Conservation (phyloP, 2,329 filamentous ascomycete species). For the Ophiostoma australiae region DNA sequence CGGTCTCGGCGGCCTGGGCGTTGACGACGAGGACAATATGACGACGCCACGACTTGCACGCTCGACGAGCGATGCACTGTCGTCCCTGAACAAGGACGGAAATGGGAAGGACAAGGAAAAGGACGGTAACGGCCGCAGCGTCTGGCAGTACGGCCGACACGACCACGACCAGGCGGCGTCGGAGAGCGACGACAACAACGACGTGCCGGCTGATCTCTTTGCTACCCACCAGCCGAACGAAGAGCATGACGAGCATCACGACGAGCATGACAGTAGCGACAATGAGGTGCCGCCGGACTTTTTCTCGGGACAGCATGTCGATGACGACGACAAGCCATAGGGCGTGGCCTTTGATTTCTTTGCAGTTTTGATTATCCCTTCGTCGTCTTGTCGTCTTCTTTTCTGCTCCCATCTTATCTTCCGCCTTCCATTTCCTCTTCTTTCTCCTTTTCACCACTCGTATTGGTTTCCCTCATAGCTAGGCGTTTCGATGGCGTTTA, state of each 20-base stretch:
- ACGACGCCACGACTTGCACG: constrained; percentile 34
- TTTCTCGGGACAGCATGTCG: constrained; percentile 33
- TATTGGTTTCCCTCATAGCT: neutral
- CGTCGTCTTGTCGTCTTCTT: neutral
- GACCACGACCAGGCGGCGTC: constrained; percentile 27
- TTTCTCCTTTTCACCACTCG: neutral
- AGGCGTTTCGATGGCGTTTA: neutral
- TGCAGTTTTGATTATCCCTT: neutral
- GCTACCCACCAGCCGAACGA: constrained; percentile 32
- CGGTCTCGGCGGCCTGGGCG: neutral
- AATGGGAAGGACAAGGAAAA: neutral
- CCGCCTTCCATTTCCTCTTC: neutral
- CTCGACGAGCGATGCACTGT: constrained; percentile 28
- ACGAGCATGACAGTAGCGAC: constrained; percentile 37
- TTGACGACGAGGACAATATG: constrained; percentile 18
- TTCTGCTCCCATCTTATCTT: neutral
- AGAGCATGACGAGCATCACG: constrained; percentile 31
- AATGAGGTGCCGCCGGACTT: constrained; percentile 52
- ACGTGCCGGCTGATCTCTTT: constrained; percentile 41
- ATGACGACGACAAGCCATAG: constrained; percentile 40
- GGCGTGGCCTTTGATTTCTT: neutral
- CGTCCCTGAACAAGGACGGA: neutral
- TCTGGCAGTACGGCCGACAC: constrained; percentile 25
- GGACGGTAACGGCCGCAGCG: neutral
- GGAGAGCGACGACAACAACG: constrained; percentile 41